These are phyloP conservation scores for Paracoccidioides lutzii DNA, from an alignment of 2,329 filamentous ascomycete genomes.

Conservation along the genomic window DNA sequence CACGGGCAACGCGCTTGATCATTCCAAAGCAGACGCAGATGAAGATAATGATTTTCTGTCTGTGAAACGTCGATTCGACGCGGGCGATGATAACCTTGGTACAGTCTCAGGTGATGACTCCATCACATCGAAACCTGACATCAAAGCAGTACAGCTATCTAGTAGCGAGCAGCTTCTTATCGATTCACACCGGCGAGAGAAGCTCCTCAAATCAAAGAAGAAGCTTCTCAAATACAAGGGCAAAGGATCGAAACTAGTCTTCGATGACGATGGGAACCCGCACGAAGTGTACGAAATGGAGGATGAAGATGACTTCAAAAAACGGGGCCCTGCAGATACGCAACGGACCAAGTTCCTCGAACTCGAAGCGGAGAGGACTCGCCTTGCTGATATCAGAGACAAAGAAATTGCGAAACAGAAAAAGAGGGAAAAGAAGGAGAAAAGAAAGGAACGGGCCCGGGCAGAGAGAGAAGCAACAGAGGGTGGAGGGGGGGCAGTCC, in stretches of 20 bases:
- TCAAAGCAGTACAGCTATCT: constrained; percentile 38
- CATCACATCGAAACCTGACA: constrained; percentile 34
- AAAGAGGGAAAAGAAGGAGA: constrained; percentile 39
- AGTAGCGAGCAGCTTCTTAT: constrained; percentile 61
- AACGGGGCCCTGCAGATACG: constrained; percentile 59
- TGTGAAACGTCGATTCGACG: constrained; percentile 75
- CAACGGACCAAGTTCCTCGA: constrained; percentile 69
- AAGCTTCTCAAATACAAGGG: constrained; percentile 83
- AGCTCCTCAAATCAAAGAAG: constrained; percentile 90
- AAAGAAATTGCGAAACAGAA: constrained; percentile 70
- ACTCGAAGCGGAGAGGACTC: constrained; percentile 57
- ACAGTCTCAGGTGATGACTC: constrained; percentile 26
- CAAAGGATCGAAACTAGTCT: constrained; percentile 71
- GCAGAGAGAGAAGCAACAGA: constrained; percentile 23
- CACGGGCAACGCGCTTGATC: constrained; percentile 20
- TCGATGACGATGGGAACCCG: constrained; percentile 79
- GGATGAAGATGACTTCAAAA: constrained; percentile 66
- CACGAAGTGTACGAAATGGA: constrained; percentile 82
- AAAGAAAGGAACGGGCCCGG: constrained; percentile 27
- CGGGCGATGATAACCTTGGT: constrained; percentile 46
- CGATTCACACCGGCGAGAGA: constrained; percentile 90
- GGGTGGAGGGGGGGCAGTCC: constrained; percentile 20
- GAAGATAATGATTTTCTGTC: constrained; percentile 73
- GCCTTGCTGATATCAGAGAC: constrained; percentile 65
- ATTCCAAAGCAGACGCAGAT: constrained; percentile 39